Base-by-base conservation (phyloP, 225 moss, liverwort and hornwort species). In the Pseudoscleropodium purum region DNA sequence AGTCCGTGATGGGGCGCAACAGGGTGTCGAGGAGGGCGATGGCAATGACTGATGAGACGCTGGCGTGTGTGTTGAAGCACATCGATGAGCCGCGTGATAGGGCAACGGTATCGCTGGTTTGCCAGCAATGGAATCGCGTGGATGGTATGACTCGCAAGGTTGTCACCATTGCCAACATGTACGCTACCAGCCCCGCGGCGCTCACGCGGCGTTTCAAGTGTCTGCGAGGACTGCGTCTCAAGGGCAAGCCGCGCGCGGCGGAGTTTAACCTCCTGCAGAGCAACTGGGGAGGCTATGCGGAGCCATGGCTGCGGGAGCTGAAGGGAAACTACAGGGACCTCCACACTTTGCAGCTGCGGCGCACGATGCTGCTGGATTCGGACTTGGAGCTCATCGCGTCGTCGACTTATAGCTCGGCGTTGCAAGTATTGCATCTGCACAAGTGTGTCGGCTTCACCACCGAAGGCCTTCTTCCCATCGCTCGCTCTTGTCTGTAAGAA, bases 41-140 rank as follows among this genome's bases (percentile, higher is more conserved):
- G 87, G 88, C 60, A 54, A 88, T 98, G 81, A 88, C 95, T 37
- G 98, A 96, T 61, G 95, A 95, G 90, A 92, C 95, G 17, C 88
- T 98, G 66, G 96, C 87, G 37, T 93, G 90, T 68, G 92, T 98
- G 88, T 92, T 98, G 89, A 93, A 93, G 79, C 52, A 93, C 60
- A 87, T 98, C 31, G 95, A 96, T 63, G 94, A 79, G 51, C 93
- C 97, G 33, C 83, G 57, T 41, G 98, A 98, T 81, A 92, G 97
- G 73, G 96, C 92, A 30, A 91, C 98, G 18, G 94, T 96, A 67
- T 96, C 98, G 45, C 78, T 93, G 91, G 98, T 98, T 61, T 97
- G 97, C 77, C 88, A 90, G 68, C 98, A 98, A 88, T 98, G 98
- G 98, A 92, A 92, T 66, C 90, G 93, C 26, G 95, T 98, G 91